Conservation (phyloP, 805 yeast species). For the Ogataea nonfermentans region DNA sequence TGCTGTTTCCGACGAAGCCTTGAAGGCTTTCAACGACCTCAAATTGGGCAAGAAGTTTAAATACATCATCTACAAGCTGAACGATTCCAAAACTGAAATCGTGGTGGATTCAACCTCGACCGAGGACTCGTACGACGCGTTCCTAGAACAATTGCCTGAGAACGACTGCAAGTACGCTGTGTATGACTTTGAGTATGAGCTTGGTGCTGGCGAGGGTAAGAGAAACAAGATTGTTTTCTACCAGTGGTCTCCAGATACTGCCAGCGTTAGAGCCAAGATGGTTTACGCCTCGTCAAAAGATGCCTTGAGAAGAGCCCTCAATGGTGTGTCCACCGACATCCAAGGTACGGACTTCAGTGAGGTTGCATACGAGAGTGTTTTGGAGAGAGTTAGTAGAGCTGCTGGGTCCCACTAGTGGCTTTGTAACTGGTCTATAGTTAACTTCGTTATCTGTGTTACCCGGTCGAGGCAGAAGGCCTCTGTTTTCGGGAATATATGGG, state of each 20-base stretch:
- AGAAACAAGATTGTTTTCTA: constrained; percentile 66
- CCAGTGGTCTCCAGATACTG: constrained; percentile 98
- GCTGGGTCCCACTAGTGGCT: constrained; percentile 55
- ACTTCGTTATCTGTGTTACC: constrained; percentile 14
- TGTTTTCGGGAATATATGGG: constrained; percentile 8
- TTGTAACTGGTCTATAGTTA: constrained; percentile 6
- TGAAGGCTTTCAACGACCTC: constrained; percentile 91
- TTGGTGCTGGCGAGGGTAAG: constrained; percentile 89
- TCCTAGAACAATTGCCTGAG: constrained; percentile 88
- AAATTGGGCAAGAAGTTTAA: constrained; percentile 90
- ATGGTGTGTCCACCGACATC: constrained; percentile 90
- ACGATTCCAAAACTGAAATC: constrained; percentile 85
- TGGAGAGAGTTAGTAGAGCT: constrained; percentile 85
- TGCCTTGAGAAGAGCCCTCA: constrained; percentile 94
- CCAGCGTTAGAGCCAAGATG: constrained; percentile 95
- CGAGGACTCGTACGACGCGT: constrained; percentile 75
- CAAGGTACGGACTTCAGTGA: constrained; percentile 98
- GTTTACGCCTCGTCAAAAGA: constrained; percentile 98
- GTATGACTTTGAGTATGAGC: constrained; percentile 94
- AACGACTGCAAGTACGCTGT: constrained; percentile 95
- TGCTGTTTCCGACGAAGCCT: constrained; percentile 82
- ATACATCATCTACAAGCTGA: constrained; percentile 78
- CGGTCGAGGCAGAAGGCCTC: constrained; percentile 9
- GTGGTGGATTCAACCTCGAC: constrained; percentile 81
- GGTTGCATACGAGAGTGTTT: constrained; percentile 90